phyloP scores from a whole-genome alignment of 192 early-diverging fungal genomes.

The Coemansia sp. region DNA sequence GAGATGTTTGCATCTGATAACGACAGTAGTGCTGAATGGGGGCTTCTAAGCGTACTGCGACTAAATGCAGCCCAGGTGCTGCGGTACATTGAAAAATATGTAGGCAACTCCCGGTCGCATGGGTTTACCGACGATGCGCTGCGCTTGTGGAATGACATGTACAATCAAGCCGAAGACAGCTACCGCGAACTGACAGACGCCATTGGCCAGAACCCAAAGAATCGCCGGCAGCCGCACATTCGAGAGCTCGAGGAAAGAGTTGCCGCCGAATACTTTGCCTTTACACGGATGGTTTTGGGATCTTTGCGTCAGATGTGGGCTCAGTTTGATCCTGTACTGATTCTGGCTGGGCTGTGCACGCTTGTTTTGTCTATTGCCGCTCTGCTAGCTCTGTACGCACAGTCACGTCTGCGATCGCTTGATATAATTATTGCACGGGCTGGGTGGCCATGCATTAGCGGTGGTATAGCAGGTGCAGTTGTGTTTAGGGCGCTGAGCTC shows the following conservation, averaged over 20 bases:
- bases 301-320: conserved; percentile 86
- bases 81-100: conserved; percentile 45
- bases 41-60: conserved; percentile 56
- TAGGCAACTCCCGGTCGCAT: conserved; percentile 29
- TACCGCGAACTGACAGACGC: conserved; percentile 22
- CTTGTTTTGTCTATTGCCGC: conserved; percentile 26
- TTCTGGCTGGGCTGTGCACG: conserved; percentile 67
- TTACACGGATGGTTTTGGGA: conserved; percentile 62
- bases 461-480: conserved; percentile 12
- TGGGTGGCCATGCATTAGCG: conserved; percentile 4
- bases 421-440: conserved; percentile 5
- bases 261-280: conserved; percentile 46
- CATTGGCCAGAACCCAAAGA: not conserved
- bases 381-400: conserved; percentile 9
- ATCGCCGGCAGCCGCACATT: conserved; percentile 5
- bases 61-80: conserved; percentile 64
- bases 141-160: conserved; percentile 21
- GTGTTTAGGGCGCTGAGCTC: conserved; percentile 14
- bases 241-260: conserved; percentile 32
- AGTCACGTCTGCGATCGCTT: conserved; percentile 10
- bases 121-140: conserved; percentile 41
- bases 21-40: conserved; percentile 21
- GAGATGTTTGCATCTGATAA: conserved; percentile 66
- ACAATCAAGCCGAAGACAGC: conserved; percentile 30
- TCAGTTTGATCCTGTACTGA: conserved; percentile 80